Conservation (phyloP, 2,329 filamentous ascomycete species). For the Neofusicoccum sp. region DNA sequence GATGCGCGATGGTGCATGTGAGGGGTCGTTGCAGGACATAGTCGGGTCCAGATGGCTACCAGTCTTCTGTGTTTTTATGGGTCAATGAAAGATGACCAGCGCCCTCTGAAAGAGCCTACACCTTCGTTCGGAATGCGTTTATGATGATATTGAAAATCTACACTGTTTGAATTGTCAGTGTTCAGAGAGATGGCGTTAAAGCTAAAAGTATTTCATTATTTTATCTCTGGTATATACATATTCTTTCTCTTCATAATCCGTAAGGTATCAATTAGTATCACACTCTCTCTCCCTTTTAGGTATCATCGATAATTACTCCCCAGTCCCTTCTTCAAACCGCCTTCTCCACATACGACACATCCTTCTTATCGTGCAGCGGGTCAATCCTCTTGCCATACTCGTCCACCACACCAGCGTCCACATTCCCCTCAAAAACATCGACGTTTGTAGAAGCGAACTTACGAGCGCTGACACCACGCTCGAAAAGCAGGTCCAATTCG, state of each 20-base stretch:
- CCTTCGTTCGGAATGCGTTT: too few relatives aligned
- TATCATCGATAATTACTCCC: not conserved
- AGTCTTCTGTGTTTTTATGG: too few relatives aligned
- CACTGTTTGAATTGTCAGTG: too few relatives aligned
- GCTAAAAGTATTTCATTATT: not conserved
- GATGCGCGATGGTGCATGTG: too few relatives aligned
- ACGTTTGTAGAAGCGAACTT: slow-evolving; percentile 64
- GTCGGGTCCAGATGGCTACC: too few relatives aligned
- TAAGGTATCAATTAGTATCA: not conserved
- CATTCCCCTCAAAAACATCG: slow-evolving; percentile 50
- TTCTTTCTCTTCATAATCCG: not conserved
- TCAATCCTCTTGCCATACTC: slow-evolving; percentile 26
- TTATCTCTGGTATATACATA: not conserved
- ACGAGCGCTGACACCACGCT: slow-evolving; percentile 66
- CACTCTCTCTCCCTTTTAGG: not conserved
- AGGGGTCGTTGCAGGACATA: too few relatives aligned
- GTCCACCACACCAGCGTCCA: slow-evolving; percentile 30
- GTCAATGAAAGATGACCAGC: too few relatives aligned
- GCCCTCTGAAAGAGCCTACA: too few relatives aligned
- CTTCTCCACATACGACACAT: not conserved
- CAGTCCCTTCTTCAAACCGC: not conserved
- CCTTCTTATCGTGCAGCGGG: not conserved
- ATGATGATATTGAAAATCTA: too few relatives aligned
- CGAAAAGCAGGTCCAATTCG: slow-evolving; percentile 82
- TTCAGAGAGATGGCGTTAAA: too few relatives aligned